Percentiles rank a stretch among this genome's conserved stretches.
These are phyloP conservation scores for Dissophora ornata DNA, from an alignment of 192 early-diverging fungal species.

Conservation along the genomic window DNA sequence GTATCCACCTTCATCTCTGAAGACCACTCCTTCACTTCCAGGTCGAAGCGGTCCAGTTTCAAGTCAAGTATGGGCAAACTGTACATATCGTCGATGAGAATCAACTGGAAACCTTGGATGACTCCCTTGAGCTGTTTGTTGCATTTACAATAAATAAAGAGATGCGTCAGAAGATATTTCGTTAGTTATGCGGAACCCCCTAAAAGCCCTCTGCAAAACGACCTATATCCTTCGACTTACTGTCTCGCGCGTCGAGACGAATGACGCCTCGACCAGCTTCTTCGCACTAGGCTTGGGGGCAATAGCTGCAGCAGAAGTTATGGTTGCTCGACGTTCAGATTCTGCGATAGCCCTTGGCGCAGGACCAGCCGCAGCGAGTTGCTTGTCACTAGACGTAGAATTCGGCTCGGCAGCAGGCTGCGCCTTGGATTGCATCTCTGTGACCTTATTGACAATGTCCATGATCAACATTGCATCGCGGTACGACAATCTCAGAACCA, in stretches of 20 bases:
- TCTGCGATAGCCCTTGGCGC: constrained; percentile 22
- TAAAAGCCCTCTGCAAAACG: no score
- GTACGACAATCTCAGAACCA: constrained; percentile 88
- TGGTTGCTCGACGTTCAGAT: constrained; percentile 2
- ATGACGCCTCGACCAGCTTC: constrained; percentile 32
- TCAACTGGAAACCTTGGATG: constrained; percentile 76
- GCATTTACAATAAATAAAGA: no score
- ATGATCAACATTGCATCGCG: constrained; percentile 85
- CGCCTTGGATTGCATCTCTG: constrained; percentile 67
- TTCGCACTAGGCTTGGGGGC: constrained; percentile 22
- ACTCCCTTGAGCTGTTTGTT: constrained; percentile 66
- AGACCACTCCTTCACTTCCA: constrained; percentile 90
- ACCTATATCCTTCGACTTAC: constrained; percentile 32
- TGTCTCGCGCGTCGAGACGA: constrained; percentile 66
- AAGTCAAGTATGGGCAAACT: constrained; percentile 93
- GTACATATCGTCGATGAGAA: constrained; percentile 95
- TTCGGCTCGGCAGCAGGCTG: constrained; percentile 5
- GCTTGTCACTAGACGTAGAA: constrained; percentile 13
- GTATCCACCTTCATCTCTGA: constrained; percentile 71
- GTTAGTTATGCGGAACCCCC: no score
- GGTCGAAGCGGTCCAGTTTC: constrained; percentile 79
- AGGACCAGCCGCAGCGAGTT: neutral
- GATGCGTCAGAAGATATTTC: no score
- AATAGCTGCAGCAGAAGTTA: constrained; percentile 4
- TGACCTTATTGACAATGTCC: constrained; percentile 82